These are phyloP conservation scores for Calonectria ilicicola DNA, from an alignment of 2,329 filamentous ascomycete species.

Conservation along the genomic window DNA sequence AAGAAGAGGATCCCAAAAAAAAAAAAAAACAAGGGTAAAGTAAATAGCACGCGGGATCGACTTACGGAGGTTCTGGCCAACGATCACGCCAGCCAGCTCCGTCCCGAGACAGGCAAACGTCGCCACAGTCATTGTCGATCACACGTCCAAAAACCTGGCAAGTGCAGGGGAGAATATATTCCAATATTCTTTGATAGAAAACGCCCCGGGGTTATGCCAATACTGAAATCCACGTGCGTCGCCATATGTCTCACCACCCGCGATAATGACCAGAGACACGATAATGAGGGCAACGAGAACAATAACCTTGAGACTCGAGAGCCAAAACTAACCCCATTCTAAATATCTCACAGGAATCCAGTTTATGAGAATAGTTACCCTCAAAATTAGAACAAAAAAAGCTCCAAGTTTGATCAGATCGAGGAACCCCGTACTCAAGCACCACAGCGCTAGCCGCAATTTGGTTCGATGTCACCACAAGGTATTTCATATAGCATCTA, in stretches of 20 bases:
- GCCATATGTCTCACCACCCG: slow-evolving; percentile 74
- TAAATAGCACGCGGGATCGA: slow-evolving; percentile 83
- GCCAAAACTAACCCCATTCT: slow-evolving; percentile 74
- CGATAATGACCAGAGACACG: slow-evolving; percentile 71
- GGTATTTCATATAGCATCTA: slow-evolving; percentile 79
- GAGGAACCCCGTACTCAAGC: slow-evolving; percentile 79
- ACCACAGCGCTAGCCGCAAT: slow-evolving; percentile 82
- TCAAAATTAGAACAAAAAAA: slow-evolving; percentile 79
- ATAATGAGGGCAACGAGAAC: slow-evolving; percentile 75
- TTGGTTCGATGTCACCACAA: slow-evolving; percentile 88
- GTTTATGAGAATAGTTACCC: slow-evolving; percentile 74
- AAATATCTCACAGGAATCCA: too few species aligned
- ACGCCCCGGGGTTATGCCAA: slow-evolving; percentile 67
- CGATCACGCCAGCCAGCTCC: slow-evolving; percentile 81
- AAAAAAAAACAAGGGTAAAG: slow-evolving; percentile 70
- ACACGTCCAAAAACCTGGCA: slow-evolving; percentile 72
- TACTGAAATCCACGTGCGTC: slow-evolving; percentile 74
- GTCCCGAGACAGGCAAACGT: slow-evolving; percentile 84
- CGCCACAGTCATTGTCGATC: slow-evolving; percentile 79
- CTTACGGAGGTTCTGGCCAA: slow-evolving; percentile 81
- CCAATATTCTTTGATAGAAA: slow-evolving; percentile 14
- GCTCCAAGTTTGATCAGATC: slow-evolving; percentile 80
- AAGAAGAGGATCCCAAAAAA: slow-evolving; percentile 86
- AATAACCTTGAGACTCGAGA: slow-evolving; percentile 75
- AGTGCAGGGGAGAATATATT: slow-evolving; percentile 23